phyloP scores from a whole-genome alignment of 1,284 basidiomycete genomes.

The Trametes sp. region DNA sequence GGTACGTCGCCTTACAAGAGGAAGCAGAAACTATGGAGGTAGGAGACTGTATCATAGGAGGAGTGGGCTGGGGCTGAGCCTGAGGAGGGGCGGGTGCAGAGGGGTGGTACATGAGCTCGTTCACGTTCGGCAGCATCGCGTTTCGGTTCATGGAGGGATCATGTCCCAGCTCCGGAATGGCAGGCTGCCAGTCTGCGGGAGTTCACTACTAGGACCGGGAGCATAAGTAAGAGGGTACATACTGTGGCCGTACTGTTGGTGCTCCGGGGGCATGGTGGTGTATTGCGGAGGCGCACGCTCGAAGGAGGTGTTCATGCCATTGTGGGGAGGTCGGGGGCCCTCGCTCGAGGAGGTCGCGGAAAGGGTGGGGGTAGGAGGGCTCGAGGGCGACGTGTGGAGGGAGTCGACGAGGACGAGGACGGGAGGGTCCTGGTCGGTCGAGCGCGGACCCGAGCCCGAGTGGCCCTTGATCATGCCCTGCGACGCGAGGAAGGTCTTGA shows the following conservation, averaged over 20 bases:
- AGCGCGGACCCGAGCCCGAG: slow-evolving; percentile 68
- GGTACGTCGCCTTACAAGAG: slow-evolving; percentile 75
- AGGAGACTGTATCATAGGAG: slow-evolving; percentile 45
- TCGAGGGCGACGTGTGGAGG: slow-evolving; percentile 55
- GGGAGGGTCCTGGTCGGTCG: slow-evolving; percentile 58
- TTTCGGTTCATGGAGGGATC: slow-evolving; percentile 46
- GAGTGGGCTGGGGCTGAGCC: slow-evolving; percentile 39
- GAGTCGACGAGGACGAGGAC: slow-evolving; percentile 62
- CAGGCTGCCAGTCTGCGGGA: slow-evolving; percentile 42
- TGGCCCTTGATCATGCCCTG: slow-evolving; percentile 89
- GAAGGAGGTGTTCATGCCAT: slow-evolving; percentile 48
- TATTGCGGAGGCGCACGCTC: slow-evolving; percentile 49
- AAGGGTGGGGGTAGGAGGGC: slow-evolving; percentile 61
- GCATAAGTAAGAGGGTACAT: slow-evolving; percentile 39
- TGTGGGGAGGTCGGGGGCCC: slow-evolving; percentile 45
- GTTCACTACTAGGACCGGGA: slow-evolving; percentile 38
- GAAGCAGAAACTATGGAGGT: slow-evolving; percentile 46
- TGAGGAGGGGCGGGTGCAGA: slow-evolving; percentile 44
- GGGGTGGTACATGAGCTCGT: slow-evolving; percentile 49
- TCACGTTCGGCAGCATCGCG: slow-evolving; percentile 44
- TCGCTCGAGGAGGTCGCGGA: slow-evolving; percentile 52
- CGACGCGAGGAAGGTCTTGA: slow-evolving; percentile 77
- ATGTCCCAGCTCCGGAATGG: slow-evolving; percentile 48
- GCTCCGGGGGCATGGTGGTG: slow-evolving; percentile 38
- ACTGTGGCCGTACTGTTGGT: slow-evolving; percentile 39